These are phyloP conservation scores for Fusarium sp. DNA, from an alignment of 2,329 filamentous ascomycete species.

Conservation along the genomic window DNA sequence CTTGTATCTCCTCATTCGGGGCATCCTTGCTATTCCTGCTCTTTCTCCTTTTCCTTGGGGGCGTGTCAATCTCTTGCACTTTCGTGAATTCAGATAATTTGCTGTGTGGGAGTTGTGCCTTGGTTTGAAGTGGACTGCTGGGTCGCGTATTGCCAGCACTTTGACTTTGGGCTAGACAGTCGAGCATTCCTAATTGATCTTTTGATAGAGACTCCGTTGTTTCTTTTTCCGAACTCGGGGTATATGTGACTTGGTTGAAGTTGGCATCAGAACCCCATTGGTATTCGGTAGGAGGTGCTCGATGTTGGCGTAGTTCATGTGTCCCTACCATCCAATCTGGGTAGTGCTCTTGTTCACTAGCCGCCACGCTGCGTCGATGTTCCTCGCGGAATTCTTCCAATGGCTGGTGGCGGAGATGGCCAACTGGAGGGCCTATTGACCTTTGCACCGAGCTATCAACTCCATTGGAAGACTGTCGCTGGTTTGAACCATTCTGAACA, in stretches of 20 bases:
- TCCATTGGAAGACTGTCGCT: slow-evolving; percentile 41
- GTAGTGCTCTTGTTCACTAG: slow-evolving; percentile 53
- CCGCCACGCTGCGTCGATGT: slow-evolving; percentile 49
- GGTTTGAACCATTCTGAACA: slow-evolving; percentile 56
- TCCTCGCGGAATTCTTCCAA: slow-evolving; percentile 58
- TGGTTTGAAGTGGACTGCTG: slow-evolving; percentile 61
- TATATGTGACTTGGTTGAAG: slow-evolving; percentile 69
- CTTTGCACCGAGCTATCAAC: slow-evolving; percentile 41
- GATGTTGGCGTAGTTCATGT: slow-evolving; percentile 45
- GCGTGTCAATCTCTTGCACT: slow-evolving; percentile 55
- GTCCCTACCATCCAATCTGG: slow-evolving; percentile 56
- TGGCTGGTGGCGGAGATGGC: slow-evolving; percentile 57
- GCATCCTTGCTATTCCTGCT: slow-evolving; percentile 60
- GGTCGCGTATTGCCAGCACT: slow-evolving; percentile 70
- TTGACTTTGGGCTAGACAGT: slow-evolving; percentile 66
- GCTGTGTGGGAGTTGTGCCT: slow-evolving; percentile 24
- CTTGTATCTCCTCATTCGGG: slow-evolving; percentile 55
- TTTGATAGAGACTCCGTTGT: slow-evolving; percentile 67
- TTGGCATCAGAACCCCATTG: slow-evolving; percentile 77
- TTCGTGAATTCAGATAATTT: slow-evolving; percentile 42
- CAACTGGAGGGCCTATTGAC: slow-evolving; percentile 51
- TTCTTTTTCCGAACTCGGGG: slow-evolving; percentile 66
- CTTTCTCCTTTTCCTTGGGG: slow-evolving; percentile 65
- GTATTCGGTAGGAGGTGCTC: slow-evolving; percentile 59
- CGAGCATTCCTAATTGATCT: slow-evolving; percentile 65